These are phyloP conservation scores for Bacterosira constricta DNA, from an alignment of 108 stramenopile genomes.

Conservation along the genomic window DNA sequence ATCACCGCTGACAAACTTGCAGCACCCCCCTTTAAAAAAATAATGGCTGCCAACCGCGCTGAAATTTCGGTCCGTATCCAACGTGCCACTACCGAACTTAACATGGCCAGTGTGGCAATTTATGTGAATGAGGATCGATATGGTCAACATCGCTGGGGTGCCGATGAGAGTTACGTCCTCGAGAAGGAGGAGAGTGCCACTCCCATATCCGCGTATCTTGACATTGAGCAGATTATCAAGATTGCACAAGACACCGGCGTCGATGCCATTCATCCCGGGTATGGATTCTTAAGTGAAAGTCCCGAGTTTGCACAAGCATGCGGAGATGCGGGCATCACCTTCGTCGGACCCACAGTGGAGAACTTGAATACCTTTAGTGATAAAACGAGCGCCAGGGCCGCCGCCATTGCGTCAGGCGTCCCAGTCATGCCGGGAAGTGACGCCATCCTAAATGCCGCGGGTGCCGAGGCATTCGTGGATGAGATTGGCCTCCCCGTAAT, in stretches of 20 bases:
- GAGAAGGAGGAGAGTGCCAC: conserved; percentile 53
- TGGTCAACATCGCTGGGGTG: conserved; percentile 90
- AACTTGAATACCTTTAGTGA: conserved; percentile 83
- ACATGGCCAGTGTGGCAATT: conserved; percentile 82
- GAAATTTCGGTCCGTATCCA: conserved; percentile 96
- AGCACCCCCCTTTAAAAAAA: conserved; percentile 50
- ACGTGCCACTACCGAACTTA: conserved; percentile 88
- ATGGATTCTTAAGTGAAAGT: conserved; percentile 81
- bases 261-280: conserved; percentile 92
- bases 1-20: conserved; percentile 13
- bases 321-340: conserved; percentile 73
- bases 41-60: conserved; percentile 90
- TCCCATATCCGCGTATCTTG: conserved; percentile 83
- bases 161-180: conserved; percentile 81
- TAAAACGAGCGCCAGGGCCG: conserved; percentile 83
- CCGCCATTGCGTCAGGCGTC: conserved; percentile 77
- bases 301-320: conserved; percentile 82
- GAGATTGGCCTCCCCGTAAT: conserved; percentile 88
- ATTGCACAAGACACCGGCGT: conserved; percentile 77
- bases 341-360: conserved; percentile 88
- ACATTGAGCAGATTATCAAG: conserved; percentile 76
- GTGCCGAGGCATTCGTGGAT: conserved; percentile 59
- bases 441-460: conserved; percentile 35
- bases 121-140: conserved; percentile 90
- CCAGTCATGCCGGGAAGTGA: conserved; percentile 91